These are phyloP conservation scores for Exophiala dermatitidis DNA, from an alignment of 2,329 filamentous ascomycete species.

Conservation along the genomic window DNA sequence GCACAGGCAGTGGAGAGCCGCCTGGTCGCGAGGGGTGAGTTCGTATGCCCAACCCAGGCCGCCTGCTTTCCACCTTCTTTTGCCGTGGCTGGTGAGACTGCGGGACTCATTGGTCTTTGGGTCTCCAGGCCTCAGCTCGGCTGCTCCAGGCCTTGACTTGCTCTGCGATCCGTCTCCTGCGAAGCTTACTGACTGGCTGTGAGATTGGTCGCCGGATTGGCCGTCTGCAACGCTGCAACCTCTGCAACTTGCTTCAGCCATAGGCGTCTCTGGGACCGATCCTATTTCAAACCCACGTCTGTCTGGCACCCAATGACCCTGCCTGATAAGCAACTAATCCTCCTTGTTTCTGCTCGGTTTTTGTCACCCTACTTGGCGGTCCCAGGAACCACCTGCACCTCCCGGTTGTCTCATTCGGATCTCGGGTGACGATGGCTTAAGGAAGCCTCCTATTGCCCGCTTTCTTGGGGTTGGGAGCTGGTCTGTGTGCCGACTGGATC, in stretches of 20 bases:
- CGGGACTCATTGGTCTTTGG: constrained; percentile 7
- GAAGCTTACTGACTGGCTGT: constrained; percentile 16
- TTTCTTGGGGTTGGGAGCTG: background rate
- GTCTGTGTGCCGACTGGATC: background rate
- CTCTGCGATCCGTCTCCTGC: constrained; percentile 5
- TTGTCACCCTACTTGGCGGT: constrained; percentile 16
- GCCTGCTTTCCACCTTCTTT: constrained; percentile 4
- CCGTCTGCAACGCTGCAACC: constrained; percentile 15
- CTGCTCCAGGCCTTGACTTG: background rate
- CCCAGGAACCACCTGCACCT: constrained; percentile 5
- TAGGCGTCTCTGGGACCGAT: constrained; percentile 6
- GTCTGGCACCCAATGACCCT: constrained; percentile 11
- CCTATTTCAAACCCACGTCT: constrained; percentile 20
- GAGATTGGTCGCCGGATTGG: constrained; percentile 21
- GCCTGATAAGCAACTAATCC: constrained; percentile 2
- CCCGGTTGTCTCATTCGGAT: constrained; percentile 1
- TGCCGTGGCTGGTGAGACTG: constrained; percentile 10
- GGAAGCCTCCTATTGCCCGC: background rate
- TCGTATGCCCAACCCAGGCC: constrained; percentile 4
- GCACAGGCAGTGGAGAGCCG: background rate
- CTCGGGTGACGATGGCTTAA: background rate
- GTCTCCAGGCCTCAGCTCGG: constrained; percentile 2
- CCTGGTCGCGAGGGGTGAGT: constrained; percentile 1
- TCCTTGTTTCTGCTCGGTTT: constrained; percentile 3
- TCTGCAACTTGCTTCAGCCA: constrained; percentile 18